Evolutionary conservation across 164 flowering plant species (phyloP).

Genomic region (Sextonia rubra): DNA sequence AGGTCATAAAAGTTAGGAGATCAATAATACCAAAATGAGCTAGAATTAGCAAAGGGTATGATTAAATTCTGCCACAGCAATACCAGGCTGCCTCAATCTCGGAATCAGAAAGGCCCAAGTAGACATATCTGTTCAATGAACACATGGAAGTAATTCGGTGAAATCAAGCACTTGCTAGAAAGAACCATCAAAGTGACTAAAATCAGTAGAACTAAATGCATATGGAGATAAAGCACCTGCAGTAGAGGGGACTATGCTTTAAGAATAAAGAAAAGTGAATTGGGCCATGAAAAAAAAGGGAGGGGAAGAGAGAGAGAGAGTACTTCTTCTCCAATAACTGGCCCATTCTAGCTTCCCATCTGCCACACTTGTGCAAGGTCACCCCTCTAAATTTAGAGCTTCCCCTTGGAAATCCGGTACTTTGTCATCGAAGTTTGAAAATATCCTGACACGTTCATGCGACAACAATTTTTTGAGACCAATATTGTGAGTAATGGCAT

Average conservation of each 20-base stretch:
- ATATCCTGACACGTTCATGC: too few relatives aligned
- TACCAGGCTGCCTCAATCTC: slow-evolving; percentile 98
- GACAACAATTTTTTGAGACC: too few relatives aligned
- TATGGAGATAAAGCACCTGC: not conserved
- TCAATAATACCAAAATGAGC: not conserved
- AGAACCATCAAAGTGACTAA: not conserved
- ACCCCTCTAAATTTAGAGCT: slow-evolving; percentile 97
- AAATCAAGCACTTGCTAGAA: not conserved
- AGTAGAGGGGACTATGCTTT: not conserved
- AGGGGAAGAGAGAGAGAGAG: not conserved
- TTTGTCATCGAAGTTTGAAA: slow-evolving; percentile 77
- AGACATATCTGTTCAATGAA: slow-evolving; percentile 60
- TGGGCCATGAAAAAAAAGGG: not conserved
- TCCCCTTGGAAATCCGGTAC: slow-evolving; percentile 94
- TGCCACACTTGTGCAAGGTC: slow-evolving; percentile 96
- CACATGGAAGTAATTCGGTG: not conserved
- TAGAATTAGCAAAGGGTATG: not conserved
- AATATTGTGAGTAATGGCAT: too few relatives aligned
- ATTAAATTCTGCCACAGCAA: not conserved
- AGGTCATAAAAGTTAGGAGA: not conserved
- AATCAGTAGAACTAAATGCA: not conserved
- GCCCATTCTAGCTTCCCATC: slow-evolving; percentile 99
- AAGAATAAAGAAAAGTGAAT: too few relatives aligned
- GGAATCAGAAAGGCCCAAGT: slow-evolving; percentile 86
- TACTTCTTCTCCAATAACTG: slow-evolving; percentile 96